These are phyloP conservation scores for Plectosphaerella plurivora DNA, from an alignment of 2,329 filamentous ascomycete species.

Conservation along the genomic window DNA sequence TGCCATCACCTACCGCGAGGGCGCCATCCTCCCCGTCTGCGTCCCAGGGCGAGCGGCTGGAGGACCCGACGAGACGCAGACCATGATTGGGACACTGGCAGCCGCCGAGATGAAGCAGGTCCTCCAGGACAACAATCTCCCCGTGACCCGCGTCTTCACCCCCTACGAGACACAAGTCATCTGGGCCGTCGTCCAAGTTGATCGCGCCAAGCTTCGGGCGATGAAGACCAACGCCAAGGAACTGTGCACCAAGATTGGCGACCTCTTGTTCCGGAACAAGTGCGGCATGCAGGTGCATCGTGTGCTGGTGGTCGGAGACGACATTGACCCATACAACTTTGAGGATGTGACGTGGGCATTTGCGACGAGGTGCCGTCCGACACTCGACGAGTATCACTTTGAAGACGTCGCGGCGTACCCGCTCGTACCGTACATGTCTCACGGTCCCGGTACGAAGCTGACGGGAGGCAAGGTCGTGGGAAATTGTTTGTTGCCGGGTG, in stretches of 20 bases:
- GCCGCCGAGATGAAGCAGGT: slow-evolving; percentile 34
- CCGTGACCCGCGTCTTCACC: slow-evolving; percentile 36
- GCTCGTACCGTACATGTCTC: slow-evolving; percentile 41
- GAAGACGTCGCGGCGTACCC: slow-evolving; percentile 38
- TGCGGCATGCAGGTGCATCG: slow-evolving; percentile 36
- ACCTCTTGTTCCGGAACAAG: slow-evolving; percentile 37
- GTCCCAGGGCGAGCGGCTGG: no score
- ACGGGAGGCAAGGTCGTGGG: slow-evolving; percentile 38
- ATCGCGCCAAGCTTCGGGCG: slow-evolving; percentile 48
- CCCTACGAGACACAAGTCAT: slow-evolving; percentile 42
- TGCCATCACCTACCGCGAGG: slow-evolving; percentile 40
- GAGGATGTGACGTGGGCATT: slow-evolving; percentile 46
- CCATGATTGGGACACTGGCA: slow-evolving; percentile 5
- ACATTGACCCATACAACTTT: slow-evolving; percentile 41
- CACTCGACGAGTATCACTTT: slow-evolving; percentile 36
- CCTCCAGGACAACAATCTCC: slow-evolving; percentile 28
- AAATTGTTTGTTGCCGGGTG: no score
- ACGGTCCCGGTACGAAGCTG: slow-evolving; percentile 21
- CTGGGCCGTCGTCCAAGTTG: slow-evolving; percentile 50
- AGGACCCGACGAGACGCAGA: slow-evolving; percentile 21
- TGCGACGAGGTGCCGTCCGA: slow-evolving; percentile 39
- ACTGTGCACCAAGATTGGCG: slow-evolving; percentile 34
- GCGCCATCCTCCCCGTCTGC: slow-evolving; percentile 42
- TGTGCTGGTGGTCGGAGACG: slow-evolving; percentile 40
- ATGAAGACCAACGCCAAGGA: slow-evolving; percentile 10